Evolutionary conservation across 352 stramenopile genomes (phyloP).

Genomic region (Peronospora belbahrii): DNA sequence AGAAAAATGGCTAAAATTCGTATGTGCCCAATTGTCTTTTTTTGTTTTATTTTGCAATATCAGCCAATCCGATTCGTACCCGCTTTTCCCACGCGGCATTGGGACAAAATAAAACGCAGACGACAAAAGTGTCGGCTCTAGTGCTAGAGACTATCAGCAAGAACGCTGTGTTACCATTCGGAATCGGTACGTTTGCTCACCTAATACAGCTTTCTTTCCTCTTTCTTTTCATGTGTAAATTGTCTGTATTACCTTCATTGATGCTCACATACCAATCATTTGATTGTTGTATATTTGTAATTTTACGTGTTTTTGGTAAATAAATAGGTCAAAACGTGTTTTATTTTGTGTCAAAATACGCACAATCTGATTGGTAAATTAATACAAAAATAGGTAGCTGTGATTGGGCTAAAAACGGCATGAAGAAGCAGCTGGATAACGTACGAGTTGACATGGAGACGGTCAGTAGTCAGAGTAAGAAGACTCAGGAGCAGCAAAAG

Average conservation of each 20-base stretch:
- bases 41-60: conserved; percentile 3
- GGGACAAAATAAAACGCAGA: conserved; percentile 22
- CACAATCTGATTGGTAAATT: too few relatives aligned
- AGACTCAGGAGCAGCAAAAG: conserved; percentile 22
- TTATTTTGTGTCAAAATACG: too few relatives aligned
- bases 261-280: conserved; percentile 7
- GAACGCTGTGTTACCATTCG: conserved; percentile 1
- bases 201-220: conserved; percentile 2
- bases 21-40: neutral
- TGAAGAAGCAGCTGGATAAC: conserved; percentile 68
- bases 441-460: conserved; percentile 48
- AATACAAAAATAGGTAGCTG: too few relatives aligned
- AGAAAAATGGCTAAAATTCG: too few relatives aligned
- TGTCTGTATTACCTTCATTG: conserved; percentile 1
- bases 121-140: conserved; percentile 12
- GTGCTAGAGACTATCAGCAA: neutral
- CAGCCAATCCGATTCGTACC: conserved; percentile 8
- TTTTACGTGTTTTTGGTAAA: too few relatives aligned
- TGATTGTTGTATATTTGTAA: conserved; percentile 16
- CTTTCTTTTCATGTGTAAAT: conserved; percentile 13
- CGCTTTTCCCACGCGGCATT: conserved; percentile 18
- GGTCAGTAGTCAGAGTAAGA: too few relatives aligned
- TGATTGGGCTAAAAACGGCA: conserved; percentile 37
- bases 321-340: conserved; percentile 16
- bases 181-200: conserved; percentile 15